Conservation (phyloP, 805 yeast genomes). For the Yamadazyma sp. region DNA sequence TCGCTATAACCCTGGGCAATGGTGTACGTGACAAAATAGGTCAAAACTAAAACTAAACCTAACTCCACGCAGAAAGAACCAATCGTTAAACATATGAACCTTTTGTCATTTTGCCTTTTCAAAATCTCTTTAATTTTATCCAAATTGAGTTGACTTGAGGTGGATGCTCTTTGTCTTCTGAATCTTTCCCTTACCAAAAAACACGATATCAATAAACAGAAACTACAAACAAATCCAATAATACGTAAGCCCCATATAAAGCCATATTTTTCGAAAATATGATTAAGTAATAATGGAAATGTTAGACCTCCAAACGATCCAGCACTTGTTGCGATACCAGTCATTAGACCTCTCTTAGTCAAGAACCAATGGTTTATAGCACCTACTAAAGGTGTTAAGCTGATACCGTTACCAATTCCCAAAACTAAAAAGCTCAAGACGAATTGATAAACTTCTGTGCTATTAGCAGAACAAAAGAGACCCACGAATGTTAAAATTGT, state of each 20-base stretch:
- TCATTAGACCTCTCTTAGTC: constrained; percentile 50
- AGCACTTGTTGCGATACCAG: constrained; percentile 64
- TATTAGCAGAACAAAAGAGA: constrained; percentile 54
- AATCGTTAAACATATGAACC: constrained; percentile 21
- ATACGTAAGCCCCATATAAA: constrained; percentile 59
- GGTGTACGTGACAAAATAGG: constrained; percentile 58
- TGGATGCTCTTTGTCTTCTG: constrained; percentile 5
- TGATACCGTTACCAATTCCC: constrained; percentile 58
- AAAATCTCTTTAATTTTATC: neutral
- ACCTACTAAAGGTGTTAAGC: constrained; percentile 58
- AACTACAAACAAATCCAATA: constrained; percentile 33
- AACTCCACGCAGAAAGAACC: constrained; percentile 47
- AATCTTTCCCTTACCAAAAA: constrained; percentile 27
- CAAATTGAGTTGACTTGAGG: neutral
- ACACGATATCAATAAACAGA: constrained; percentile 20
- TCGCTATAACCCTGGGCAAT: constrained; percentile 45
- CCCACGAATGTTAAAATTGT: constrained; percentile 44
- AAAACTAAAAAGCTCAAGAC: constrained; percentile 54
- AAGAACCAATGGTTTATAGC: constrained; percentile 67
- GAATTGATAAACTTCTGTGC: constrained; percentile 56
- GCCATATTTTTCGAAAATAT: constrained; percentile 46
- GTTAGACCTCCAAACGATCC: constrained; percentile 65
- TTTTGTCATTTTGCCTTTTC: constrained; percentile 12
- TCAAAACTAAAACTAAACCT: constrained; percentile 47
- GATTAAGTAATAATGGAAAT: constrained; percentile 51